phyloP scores from a whole-genome alignment of 805 yeast genomes.

The Kodamaea jinghongensis region DNA sequence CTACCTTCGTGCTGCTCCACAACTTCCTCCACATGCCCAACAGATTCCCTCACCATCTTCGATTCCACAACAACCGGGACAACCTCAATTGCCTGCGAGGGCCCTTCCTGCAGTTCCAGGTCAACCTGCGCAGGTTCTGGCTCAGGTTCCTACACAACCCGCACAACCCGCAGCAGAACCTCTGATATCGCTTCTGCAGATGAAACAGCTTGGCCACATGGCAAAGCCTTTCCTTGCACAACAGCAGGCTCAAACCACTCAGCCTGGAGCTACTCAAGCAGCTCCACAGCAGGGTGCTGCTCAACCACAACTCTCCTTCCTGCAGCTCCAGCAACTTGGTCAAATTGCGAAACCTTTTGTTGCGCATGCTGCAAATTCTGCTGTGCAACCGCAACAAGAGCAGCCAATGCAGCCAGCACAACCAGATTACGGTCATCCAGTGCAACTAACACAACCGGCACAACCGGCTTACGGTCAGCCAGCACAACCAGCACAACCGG shows the following conservation, averaged over 20 bases:
- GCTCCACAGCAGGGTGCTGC: slow-evolving; percentile 3
- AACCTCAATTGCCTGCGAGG: not conserved
- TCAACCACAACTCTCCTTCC: not conserved
- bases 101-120: not conserved
- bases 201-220: not conserved
- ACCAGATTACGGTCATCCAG: slow-evolving; percentile 10
- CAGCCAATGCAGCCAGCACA: slow-evolving; percentile 17
- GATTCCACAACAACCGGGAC: slow-evolving; percentile 9
- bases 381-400: not conserved
- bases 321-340: not conserved
- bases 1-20: slow-evolving; percentile 4
- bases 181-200: not conserved
- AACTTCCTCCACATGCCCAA: slow-evolving; percentile 5
- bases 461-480: not conserved
- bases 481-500: slow-evolving; percentile 2
- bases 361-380: not conserved
- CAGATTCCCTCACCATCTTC: slow-evolving; percentile 7
- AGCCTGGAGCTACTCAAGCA: slow-evolving; percentile 8
- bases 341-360: not conserved
- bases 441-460: slow-evolving; percentile 5
- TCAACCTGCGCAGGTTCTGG: not conserved
- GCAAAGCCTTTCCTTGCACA: not conserved
- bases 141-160: slow-evolving; percentile 6
- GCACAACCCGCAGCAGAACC: slow-evolving; percentile 2
- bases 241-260: slow-evolving; percentile 2